These are phyloP conservation scores for Comarum palustre DNA, from an alignment of 306 rosid genomes.

Conservation along the genomic window DNA sequence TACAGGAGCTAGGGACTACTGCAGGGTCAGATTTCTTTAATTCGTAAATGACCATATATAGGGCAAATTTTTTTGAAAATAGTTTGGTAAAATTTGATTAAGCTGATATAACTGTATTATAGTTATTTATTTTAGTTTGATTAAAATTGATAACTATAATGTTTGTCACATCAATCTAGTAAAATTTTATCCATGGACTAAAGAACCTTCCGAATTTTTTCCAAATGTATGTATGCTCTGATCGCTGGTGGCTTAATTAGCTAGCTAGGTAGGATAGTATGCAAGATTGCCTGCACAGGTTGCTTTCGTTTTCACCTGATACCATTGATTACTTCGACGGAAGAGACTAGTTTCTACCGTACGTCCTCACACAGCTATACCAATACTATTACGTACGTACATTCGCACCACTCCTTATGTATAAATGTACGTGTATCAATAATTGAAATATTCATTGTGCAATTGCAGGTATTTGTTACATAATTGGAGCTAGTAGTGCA, in stretches of 20 bases:
- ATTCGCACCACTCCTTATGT: background rate
- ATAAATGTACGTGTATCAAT: background rate
- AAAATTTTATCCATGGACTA: no score
- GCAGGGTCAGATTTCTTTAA: no score
- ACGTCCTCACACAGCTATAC: background rate
- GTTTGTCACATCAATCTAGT: no score
- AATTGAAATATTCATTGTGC: background rate
- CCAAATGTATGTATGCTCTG: background rate
- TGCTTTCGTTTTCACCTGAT: background rate
- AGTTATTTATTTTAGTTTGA: no score
- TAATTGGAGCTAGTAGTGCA: background rate
- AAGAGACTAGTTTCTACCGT: background rate
- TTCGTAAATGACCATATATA: no score
- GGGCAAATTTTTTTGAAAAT: no score
- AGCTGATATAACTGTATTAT: no score
- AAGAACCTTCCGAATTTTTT: no score
- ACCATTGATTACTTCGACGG: background rate
- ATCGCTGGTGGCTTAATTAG: background rate
- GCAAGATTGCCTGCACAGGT: background rate
- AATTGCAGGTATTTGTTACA: background rate
- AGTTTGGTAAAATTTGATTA: no score
- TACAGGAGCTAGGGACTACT: no score
- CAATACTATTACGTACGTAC: background rate
- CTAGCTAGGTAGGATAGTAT: background rate
- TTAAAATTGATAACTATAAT: no score